Conservation (phyloP, 495 filamentous ascomycete species). For the Xylaria nigripes region DNA sequence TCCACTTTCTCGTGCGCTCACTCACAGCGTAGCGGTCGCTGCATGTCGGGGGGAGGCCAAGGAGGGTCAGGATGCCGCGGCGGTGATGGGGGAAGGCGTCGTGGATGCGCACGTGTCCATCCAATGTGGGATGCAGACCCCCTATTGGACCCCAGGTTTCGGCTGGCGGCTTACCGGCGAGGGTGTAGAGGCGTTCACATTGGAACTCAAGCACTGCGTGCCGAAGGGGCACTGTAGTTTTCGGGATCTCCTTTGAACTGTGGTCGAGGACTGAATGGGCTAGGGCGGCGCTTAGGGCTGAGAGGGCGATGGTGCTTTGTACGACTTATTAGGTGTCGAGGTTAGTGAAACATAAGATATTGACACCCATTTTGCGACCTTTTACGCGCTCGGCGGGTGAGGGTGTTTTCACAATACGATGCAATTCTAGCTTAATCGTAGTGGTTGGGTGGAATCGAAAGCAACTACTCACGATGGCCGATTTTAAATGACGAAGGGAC, state of each 20-base stretch:
- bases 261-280: conserved; percentile 21
- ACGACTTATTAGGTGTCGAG: conserved; percentile 12
- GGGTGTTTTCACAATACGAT: no score
- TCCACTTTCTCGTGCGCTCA: conserved; percentile 24
- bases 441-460: no score
- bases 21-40: conserved; percentile 29
- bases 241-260: background rate
- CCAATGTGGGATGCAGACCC: conserved; percentile 33
- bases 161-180: conserved; percentile 22
- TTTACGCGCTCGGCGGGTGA: no score
- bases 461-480: background rate
- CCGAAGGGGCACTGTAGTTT: conserved; percentile 27
- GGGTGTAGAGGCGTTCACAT: conserved; percentile 33
- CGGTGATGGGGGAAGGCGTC: conserved; percentile 38
- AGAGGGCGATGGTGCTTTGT: conserved; percentile 37
- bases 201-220: conserved; percentile 40
- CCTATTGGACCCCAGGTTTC: conserved; percentile 32
- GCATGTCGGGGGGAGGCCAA: conserved; percentile 19
- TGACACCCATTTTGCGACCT: no score
- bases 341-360: background rate
- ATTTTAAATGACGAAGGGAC: conserved; percentile 31
- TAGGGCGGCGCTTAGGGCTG: conserved; percentile 32
- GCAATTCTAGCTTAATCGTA: no score
- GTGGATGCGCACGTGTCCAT: conserved; percentile 42
- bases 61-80: conserved; percentile 26